A percentile compares a stretch with the other conserved stretches of the same genome.
phyloP scores from a whole-genome alignment of 768 basidiomycete genomes.

The Xanthoconium stramineum region DNA sequence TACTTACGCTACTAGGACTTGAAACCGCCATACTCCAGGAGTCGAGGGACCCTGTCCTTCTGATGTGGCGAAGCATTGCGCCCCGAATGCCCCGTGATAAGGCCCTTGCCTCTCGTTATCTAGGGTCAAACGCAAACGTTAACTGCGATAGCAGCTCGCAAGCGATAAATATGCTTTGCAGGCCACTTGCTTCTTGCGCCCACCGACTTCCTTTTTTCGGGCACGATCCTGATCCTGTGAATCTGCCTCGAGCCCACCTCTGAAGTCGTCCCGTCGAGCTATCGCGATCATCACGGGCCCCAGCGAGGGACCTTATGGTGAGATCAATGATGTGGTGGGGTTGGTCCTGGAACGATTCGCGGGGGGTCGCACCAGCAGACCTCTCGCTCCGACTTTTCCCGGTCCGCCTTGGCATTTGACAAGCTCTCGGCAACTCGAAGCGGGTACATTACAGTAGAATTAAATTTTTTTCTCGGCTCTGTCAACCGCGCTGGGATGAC shows the following conservation, averaged over 20 bases:
- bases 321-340: no score
- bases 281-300: neutral
- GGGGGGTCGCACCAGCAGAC: no score
- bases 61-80: neutral
- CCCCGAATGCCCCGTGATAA: neutral
- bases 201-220: neutral
- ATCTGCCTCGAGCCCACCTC: neutral
- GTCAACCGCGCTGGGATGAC: neutral
- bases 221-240: slow-evolving; percentile 6
- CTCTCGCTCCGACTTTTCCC: neutral
- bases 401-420: neutral
- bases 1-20: no score
- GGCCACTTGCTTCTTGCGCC: neutral
- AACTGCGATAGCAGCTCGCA: no score
- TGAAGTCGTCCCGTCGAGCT: neutral
- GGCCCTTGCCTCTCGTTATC: neutral
- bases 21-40: no score
- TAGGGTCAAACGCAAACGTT: neutral
- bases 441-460: neutral
- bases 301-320: no score
- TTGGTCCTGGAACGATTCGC: neutral
- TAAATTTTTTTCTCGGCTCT: neutral
- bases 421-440: no score
- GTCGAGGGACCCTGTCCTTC: neutral
- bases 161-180: neutral